These are phyloP conservation scores for Bertia moriformis DNA, from an alignment of 2,329 filamentous ascomycete genomes.

Conservation along the genomic window DNA sequence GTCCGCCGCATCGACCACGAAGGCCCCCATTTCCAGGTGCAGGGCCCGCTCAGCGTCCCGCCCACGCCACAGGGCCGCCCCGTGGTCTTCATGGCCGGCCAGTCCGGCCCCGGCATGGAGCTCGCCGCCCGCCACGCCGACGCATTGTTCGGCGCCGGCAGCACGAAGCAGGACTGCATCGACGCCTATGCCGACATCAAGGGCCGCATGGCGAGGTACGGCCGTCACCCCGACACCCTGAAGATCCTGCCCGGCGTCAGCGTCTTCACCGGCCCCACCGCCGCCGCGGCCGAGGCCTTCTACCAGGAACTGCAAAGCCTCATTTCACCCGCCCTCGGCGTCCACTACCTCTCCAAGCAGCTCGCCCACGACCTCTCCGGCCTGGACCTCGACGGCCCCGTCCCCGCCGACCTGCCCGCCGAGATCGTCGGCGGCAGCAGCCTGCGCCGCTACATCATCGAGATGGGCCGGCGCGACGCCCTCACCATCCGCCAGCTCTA, in stretches of 20 bases:
- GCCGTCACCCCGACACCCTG: conserved; percentile 26
- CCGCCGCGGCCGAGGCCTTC: conserved; percentile 31
- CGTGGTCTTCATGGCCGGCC: conserved; percentile 37
- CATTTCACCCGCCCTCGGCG: conserved; percentile 36
- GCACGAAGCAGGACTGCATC: conserved; percentile 27
- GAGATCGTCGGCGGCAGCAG: conserved; percentile 37
- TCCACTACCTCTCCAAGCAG: conserved; percentile 32
- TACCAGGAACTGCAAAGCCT: conserved; percentile 31
- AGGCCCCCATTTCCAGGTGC: conserved; percentile 28
- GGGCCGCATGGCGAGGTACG: conserved; percentile 24
- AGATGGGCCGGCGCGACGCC: conserved; percentile 25
- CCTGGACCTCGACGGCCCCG: conserved; percentile 30
- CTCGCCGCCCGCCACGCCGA: conserved; percentile 37
- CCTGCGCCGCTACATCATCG: conserved; percentile 25
- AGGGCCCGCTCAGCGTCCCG: conserved; percentile 34
- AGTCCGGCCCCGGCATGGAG: conserved; percentile 33
- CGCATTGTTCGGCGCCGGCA: conserved; percentile 33
- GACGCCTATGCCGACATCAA: conserved; percentile 35
- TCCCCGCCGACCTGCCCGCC: conserved; percentile 32
- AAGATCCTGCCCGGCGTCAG: conserved; percentile 36
- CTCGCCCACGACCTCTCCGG: conserved; percentile 29
- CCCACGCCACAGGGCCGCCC: conserved; percentile 37
- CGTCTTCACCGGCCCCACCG: conserved; percentile 30
- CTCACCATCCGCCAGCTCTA: conserved; percentile 35
- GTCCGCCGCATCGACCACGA: conserved; percentile 35